Evolutionary conservation across 441 rosid species (phyloP), one percentile per base, ranked within the genome.

Genomic region (Rhodomyrtus psidioides): DNA sequence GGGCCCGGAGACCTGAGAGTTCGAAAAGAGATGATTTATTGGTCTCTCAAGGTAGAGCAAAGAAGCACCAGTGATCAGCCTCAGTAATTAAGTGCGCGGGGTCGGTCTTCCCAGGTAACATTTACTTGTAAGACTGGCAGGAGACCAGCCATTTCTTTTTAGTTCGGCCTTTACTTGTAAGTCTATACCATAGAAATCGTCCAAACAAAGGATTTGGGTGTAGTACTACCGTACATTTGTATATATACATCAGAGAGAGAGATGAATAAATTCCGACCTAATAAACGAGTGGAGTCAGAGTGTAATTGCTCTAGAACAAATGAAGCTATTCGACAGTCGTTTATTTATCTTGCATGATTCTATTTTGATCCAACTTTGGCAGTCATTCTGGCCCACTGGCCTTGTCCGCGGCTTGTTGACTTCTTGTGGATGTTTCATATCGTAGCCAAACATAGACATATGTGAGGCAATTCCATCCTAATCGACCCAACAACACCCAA

Each of bases 1-100:
- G 98, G 98, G 99, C 99, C 86, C 91, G 96, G 82, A 95, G 91
- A 88, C 98, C 99, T 13, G 99, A 96, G 89, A 94, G 96, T 84
- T 93, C 98, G 30, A 94, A 90, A 89, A 93, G 95, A 90, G 98
- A 95, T 65, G 97, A 95, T 65, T 85, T 91, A 3, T 90, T 95
- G 57, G 86, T 88, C 86, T 90, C 96, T 54, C 98, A 93, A 89
- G 98, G 98, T 87, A 91, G 99, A 91, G 97, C 98, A 57, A 97
- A 95, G 95, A 97, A 97, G 88, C 98, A 97, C 89, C 99, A 96
- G 86, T 97, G 79, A 65, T 65, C 49, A 19, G 79, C 39, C 79
- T 34, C 4, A 0, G 79, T 65, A 49, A 34, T 19, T 34, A 34
- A 23, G n/a, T 23, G 59, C 27, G 59, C 59, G 24, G 5, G 59